Evolutionary conservation across 164 flowering plant species (phyloP).

Genomic region (Annona squamosa): DNA sequence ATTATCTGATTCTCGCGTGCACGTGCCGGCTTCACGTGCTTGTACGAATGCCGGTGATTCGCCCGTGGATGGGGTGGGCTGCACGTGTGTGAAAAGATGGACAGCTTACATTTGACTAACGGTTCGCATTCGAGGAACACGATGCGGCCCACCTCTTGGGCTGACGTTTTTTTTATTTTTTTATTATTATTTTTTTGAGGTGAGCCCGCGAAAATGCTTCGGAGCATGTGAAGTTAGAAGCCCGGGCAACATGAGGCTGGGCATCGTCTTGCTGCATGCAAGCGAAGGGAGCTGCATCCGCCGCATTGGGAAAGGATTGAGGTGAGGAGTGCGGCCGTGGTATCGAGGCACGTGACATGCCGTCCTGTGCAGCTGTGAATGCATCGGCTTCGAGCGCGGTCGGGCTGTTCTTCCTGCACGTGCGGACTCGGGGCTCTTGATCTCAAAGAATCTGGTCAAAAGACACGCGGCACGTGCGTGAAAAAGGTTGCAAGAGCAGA

Average conservation of each 20-base stretch:
- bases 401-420: not conserved
- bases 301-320: not conserved
- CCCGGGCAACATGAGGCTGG: not conserved
- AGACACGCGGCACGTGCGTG: not conserved
- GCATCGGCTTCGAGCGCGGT: not conserved
- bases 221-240: too few species aligned
- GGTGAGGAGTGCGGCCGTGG: not conserved
- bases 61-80: not conserved
- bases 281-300: not conserved
- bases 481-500: not conserved
- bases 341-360: conserved; percentile 1
- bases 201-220: too few species aligned
- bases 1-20: not conserved
- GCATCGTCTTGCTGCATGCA: not conserved
- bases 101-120: not conserved
- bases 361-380: not conserved
- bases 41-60: not conserved
- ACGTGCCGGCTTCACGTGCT: not conserved
- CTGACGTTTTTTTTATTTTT: too few species aligned
- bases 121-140: not conserved
- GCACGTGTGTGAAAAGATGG: not conserved
- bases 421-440: not conserved
- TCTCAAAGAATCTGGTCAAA: not conserved
- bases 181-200: too few species aligned
- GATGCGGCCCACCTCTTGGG: not conserved